These are phyloP conservation scores for Quercus phellos DNA, from an alignment of 331 rosid species.

Conservation along the genomic window DNA sequence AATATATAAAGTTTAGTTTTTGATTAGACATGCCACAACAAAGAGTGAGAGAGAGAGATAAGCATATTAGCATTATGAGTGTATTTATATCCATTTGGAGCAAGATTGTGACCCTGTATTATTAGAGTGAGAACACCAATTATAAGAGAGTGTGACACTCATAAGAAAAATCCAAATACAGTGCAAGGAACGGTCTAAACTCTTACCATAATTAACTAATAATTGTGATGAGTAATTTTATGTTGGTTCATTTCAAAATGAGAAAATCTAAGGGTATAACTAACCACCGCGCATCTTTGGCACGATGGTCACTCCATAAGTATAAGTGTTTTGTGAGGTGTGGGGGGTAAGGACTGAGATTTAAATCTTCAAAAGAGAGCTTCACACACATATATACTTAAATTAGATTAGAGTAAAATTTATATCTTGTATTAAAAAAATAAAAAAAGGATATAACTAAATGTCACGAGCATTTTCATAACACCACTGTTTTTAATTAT, in stretches of 20 bases:
- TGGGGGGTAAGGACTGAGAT: accelerated
- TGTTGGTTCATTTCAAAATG: neutral
- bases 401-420: accelerated
- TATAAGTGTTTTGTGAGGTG: no score
- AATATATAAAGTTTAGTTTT: constrained; percentile 13
- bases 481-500: no score
- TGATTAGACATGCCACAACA: constrained; percentile 31
- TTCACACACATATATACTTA: no score
- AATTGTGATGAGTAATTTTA: neutral
- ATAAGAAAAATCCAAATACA: no score
- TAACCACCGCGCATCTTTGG: no score
- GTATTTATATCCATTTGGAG: neutral
- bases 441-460: no score
- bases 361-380: accelerated
- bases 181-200: neutral
- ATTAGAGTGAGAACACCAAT: no score
- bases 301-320: accelerated
- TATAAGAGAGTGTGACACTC: no score
- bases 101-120: neutral
- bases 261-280: no score
- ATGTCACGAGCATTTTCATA: no score
- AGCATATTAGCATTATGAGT: neutral
- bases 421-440: no score
- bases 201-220: neutral
- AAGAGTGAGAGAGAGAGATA: neutral